Percentiles rank a stretch among this genome's conserved stretches.
Conservation (phyloP, 176 grass and related monocot species). For the Avena sativa region DNA sequence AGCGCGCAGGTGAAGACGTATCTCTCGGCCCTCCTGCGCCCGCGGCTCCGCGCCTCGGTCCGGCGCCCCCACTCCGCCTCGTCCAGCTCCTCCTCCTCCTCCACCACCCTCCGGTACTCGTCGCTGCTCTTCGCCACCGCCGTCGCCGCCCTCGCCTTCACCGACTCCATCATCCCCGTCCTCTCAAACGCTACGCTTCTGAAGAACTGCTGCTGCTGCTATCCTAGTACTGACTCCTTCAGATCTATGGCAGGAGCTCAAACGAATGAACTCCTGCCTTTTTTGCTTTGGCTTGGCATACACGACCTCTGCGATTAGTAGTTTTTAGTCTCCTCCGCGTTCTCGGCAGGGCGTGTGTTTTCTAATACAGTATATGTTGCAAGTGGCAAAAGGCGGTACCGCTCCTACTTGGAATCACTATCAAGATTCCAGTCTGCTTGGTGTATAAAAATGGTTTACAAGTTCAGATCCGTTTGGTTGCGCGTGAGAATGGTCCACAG, state of each 20-base stretch:
- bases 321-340: conserved; percentile 41
- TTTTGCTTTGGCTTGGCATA: neutral
- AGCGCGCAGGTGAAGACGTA: conserved; percentile 76
- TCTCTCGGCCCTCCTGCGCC: conserved; percentile 46
- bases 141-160: conserved; percentile 35
- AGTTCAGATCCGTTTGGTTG: conserved; percentile 5
- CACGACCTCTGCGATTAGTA: conserved; percentile 37
- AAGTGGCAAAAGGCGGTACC: conserved; percentile 6
- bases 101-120: conserved; percentile 59
- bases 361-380: conserved; percentile 16
- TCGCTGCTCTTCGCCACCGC: conserved; percentile 33
- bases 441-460: neutral
- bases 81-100: conserved; percentile 44
- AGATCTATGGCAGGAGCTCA: conserved; percentile 40
- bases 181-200: neutral
- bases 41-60: conserved; percentile 49
- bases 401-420: neutral
- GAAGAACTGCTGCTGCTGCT: neutral
- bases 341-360: conserved; percentile 27
- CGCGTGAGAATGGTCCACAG: neutral
- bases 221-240: neutral
- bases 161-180: conserved; percentile 39
- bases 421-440: neutral
- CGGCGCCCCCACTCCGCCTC: conserved; percentile 52
- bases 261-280: neutral